phyloP scores from a whole-genome alignment of 2,329 filamentous ascomycete genomes.

The Fusarium denticulatum region DNA sequence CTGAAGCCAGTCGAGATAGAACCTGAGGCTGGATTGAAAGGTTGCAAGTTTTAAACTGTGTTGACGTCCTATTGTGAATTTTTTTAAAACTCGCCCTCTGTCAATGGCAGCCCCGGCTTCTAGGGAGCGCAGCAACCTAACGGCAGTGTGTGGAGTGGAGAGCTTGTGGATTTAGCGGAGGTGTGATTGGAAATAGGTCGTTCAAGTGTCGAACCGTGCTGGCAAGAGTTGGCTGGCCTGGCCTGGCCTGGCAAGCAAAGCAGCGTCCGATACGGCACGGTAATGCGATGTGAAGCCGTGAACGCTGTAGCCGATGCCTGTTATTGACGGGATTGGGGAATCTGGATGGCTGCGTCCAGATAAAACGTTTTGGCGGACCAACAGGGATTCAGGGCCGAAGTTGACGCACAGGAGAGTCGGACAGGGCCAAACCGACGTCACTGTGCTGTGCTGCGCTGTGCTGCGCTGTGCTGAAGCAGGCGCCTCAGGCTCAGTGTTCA shows the following conservation, averaged over 20 bases:
- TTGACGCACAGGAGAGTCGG: slow-evolving; percentile 26
- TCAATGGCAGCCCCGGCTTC: slow-evolving; percentile 37
- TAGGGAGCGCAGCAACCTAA: slow-evolving; percentile 23
- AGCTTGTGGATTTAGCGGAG: slow-evolving; percentile 30
- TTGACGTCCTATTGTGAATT: slow-evolving; percentile 20
- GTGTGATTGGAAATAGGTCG: slow-evolving; percentile 40
- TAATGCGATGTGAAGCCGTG: slow-evolving; percentile 1
- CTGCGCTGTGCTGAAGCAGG: slow-evolving; percentile 10
- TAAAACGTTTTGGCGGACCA: slow-evolving; percentile 10
- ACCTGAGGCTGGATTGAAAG: slow-evolving; percentile 21
- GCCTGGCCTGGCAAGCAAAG: background rate
- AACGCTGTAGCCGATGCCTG: slow-evolving; percentile 14
- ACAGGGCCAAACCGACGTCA: slow-evolving; percentile 30
- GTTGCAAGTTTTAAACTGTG: slow-evolving; percentile 33
- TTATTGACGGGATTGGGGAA: slow-evolving; percentile 10
- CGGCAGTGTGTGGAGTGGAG: slow-evolving; percentile 29
- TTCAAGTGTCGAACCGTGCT: slow-evolving; percentile 19
- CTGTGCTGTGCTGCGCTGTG: slow-evolving; percentile 11
- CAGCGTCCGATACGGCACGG: background rate
- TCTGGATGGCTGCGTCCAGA: slow-evolving; percentile 4
- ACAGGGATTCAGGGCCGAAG: slow-evolving; percentile 19
- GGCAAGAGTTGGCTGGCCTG: background rate
- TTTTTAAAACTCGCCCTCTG: slow-evolving; percentile 19
- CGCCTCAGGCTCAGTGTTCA: slow-evolving; percentile 17
- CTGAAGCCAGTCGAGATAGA: slow-evolving; percentile 25